Percentiles rank a stretch among this genome's conserved stretches.
Conservation (phyloP, 352 stramenopile genomes). For the Thalassiosira ordinaria region DNA sequence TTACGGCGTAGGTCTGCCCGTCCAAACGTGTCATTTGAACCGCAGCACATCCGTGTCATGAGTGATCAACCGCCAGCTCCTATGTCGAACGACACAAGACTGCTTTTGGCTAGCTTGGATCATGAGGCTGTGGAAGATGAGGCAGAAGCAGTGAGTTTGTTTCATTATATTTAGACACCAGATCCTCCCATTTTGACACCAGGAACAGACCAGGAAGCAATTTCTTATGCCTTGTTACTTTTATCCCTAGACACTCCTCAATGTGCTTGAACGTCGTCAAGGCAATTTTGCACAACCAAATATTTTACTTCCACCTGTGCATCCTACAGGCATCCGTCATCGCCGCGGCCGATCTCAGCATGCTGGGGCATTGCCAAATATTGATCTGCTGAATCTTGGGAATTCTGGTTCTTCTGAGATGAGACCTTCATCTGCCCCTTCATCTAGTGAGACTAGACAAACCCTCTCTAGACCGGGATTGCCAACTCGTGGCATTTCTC, state of each 20-base stretch:
- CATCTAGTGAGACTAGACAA: background rate
- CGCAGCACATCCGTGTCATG: background rate
- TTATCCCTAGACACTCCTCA: slow-evolving; percentile 37
- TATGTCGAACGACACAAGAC: slow-evolving; percentile 5
- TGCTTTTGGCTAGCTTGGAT: slow-evolving; percentile 54
- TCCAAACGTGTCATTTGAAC: too few relatives aligned
- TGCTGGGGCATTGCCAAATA: slow-evolving; percentile 8
- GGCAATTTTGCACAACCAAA: slow-evolving; percentile 32
- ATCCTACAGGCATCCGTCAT: too few relatives aligned
- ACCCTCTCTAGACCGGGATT: slow-evolving; percentile 1
- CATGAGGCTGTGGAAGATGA: slow-evolving; percentile 42
- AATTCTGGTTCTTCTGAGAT: background rate
- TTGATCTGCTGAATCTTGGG: slow-evolving; percentile 5
- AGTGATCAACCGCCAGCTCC: background rate
- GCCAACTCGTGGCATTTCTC: slow-evolving; percentile 9
- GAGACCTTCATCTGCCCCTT: background rate
- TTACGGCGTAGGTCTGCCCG: too few relatives aligned
- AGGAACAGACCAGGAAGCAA: background rate
- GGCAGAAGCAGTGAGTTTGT: slow-evolving; percentile 54
- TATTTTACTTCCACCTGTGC: too few relatives aligned
- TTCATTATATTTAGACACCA: background rate
- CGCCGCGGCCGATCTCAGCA: slow-evolving; percentile 5
- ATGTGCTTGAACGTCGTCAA: slow-evolving; percentile 52
- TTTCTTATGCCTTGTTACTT: background rate
- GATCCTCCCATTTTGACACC: background rate